Conservation (phyloP, 2,329 filamentous ascomycete species). For the Plectosphaerella cucumerina region DNA sequence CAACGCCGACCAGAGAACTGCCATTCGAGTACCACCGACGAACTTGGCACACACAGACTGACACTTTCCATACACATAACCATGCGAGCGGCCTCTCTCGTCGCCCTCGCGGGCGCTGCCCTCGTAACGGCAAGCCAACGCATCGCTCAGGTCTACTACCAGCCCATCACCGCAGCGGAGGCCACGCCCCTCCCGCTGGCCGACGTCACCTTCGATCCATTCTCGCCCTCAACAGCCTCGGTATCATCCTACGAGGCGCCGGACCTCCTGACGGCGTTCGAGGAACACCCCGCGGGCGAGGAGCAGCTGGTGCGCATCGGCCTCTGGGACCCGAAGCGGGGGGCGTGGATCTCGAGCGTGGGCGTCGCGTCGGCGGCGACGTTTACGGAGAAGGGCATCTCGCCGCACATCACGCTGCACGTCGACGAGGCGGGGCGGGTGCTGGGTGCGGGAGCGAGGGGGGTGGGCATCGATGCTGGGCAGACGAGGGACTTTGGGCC, state of each 20-base stretch:
- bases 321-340: slow-evolving; percentile 44
- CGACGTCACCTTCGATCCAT: slow-evolving; percentile 50
- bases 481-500: slow-evolving; percentile 63
- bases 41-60: no score
- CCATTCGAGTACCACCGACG: no score
- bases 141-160: slow-evolving; percentile 50
- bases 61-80: neutral
- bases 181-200: slow-evolving; percentile 43
- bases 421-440: slow-evolving; percentile 41
- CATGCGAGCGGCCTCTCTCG: slow-evolving; percentile 40
- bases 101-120: slow-evolving; percentile 37
- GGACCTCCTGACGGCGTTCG: slow-evolving; percentile 50
- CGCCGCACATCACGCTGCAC: slow-evolving; percentile 51
- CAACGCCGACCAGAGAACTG: no score
- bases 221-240: slow-evolving; percentile 36
- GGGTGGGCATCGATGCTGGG: slow-evolving; percentile 59
- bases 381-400: slow-evolving; percentile 56
- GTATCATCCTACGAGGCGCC: slow-evolving; percentile 54
- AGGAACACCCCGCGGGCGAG: slow-evolving; percentile 47
- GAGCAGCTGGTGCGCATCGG: slow-evolving; percentile 52
- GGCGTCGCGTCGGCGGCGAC: slow-evolving; percentile 52
- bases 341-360: slow-evolving; percentile 49
- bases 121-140: slow-evolving; percentile 34
- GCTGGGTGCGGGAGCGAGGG: slow-evolving; percentile 48
- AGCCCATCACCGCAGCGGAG: slow-evolving; percentile 35